phyloP scores from a whole-genome alignment of 306 rosid genomes.

The Casuarina equisetifolia region DNA sequence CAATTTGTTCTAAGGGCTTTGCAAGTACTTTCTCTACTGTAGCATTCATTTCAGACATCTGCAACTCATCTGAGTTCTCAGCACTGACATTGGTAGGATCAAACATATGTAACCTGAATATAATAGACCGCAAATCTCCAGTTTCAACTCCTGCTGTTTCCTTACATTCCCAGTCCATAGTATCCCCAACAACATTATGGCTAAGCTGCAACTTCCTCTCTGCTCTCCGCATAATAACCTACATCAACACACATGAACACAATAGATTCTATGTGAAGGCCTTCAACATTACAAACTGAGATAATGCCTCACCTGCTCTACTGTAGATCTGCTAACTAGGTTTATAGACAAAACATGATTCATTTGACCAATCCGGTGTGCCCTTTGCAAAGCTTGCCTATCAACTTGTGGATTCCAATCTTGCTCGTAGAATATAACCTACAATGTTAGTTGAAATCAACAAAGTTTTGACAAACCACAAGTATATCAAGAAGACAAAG shows the following conservation, averaged over 20 bases:
- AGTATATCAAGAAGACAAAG: conserved; percentile 3
- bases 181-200: conserved; percentile 72
- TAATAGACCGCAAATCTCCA: conserved; percentile 74
- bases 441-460: conserved; percentile 8
- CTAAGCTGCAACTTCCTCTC: conserved; percentile 84
- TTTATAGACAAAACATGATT: conserved; percentile 74
- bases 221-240: conserved; percentile 94
- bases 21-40: conserved; percentile 74
- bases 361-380: conserved; percentile 91
- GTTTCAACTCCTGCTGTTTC: conserved; percentile 51
- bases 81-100: conserved; percentile 53
- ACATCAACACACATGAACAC: conserved; percentile 26
- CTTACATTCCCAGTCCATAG: conserved; percentile 46
- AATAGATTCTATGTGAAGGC: conserved; percentile 17
- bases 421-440: conserved; percentile 97
- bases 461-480: neutral
- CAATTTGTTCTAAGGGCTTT: conserved; percentile 43
- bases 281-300: conserved; percentile 11
- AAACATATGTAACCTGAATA: conserved; percentile 68
- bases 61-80: conserved; percentile 38
- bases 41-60: conserved; percentile 53
- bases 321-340: conserved; percentile 65
- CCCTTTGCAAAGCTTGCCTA: conserved; percentile 92
- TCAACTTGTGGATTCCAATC: conserved; percentile 99
- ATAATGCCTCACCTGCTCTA: conserved; percentile 73